Percentiles rank a stretch among this genome's conserved stretches.
phyloP scores from a whole-genome alignment of 148 eudicot genomes.

The Camellia japonica region DNA sequence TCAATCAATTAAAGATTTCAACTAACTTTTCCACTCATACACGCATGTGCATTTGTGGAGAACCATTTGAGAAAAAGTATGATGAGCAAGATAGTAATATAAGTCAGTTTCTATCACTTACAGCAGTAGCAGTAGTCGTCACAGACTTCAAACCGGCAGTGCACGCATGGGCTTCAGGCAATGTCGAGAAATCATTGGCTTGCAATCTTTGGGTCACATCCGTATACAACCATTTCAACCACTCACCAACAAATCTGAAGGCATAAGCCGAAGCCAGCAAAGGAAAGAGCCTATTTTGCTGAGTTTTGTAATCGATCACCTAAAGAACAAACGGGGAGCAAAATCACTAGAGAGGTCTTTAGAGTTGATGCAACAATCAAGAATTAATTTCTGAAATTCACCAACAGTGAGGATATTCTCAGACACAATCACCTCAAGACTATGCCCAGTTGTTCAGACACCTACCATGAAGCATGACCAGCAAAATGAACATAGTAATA shows the following conservation, averaged over 20 bases:
- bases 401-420: constrained; percentile 2
- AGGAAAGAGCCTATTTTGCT: constrained; percentile 95
- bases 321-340: constrained; percentile 25
- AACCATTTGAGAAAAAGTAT: not conserved
- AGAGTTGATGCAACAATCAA: not conserved
- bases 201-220: constrained; percentile 83
- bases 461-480: not conserved
- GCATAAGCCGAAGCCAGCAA: constrained; percentile 97
- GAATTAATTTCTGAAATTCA: not conserved
- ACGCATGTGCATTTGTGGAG: too few species aligned
- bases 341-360: not conserved
- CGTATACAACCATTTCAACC: constrained; percentile 89
- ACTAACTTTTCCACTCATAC: not conserved
- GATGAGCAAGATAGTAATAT: too few species aligned
- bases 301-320: constrained; percentile 98
- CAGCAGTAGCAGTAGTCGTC: constrained; percentile 89
- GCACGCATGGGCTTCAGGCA: constrained; percentile 98
- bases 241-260: constrained; percentile 90
- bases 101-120: constrained; percentile 34
- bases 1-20: not conserved
- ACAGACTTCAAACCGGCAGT: constrained; percentile 96
- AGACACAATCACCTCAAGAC: not conserved
- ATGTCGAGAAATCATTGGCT: constrained; percentile 85
- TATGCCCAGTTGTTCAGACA: constrained; percentile 2
- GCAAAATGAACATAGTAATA: not conserved